A percentile compares a stretch with the other conserved stretches of the same genome.
Conservation (phyloP, 2,329 filamentous ascomycete species). For the Neonectria ditissima region DNA sequence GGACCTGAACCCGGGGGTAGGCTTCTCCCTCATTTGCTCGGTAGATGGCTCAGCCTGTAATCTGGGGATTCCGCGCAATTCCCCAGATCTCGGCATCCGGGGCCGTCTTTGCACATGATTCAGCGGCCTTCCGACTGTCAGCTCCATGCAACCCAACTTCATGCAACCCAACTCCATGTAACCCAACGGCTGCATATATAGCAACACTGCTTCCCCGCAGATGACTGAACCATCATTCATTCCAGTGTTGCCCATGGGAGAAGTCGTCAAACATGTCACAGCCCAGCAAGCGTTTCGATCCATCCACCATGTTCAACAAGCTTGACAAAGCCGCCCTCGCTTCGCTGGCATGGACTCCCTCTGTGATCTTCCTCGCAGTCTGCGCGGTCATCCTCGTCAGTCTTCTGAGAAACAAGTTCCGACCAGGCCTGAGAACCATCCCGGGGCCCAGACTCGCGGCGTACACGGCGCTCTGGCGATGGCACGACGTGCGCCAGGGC, state of each 20-base stretch:
- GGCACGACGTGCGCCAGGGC: conserved; percentile 14
- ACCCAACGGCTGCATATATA: background rate
- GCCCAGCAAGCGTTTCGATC: background rate
- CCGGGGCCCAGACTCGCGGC: conserved; percentile 16
- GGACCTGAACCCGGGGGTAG: background rate
- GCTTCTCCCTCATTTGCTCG: background rate
- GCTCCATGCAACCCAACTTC: background rate
- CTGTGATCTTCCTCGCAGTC: background rate
- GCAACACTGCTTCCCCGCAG: background rate
- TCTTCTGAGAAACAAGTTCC: conserved; percentile 15
- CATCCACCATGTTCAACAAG: background rate
- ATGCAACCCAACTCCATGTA: background rate
- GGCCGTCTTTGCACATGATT: background rate
- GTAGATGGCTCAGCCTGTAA: too few relatives aligned
- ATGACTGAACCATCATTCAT: background rate
- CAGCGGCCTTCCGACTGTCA: background rate
- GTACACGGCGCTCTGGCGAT: conserved; percentile 19
- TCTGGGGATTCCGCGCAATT: background rate
- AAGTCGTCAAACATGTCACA: background rate
- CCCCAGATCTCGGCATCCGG: conserved; percentile 6
- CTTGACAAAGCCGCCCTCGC: background rate
- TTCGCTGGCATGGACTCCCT: background rate
- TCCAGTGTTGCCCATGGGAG: background rate
- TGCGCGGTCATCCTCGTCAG: background rate
- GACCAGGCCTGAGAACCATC: conserved; percentile 1